phyloP scores from a whole-genome alignment of 1,284 basidiomycete species.

The Ganoderma lingzhi region DNA sequence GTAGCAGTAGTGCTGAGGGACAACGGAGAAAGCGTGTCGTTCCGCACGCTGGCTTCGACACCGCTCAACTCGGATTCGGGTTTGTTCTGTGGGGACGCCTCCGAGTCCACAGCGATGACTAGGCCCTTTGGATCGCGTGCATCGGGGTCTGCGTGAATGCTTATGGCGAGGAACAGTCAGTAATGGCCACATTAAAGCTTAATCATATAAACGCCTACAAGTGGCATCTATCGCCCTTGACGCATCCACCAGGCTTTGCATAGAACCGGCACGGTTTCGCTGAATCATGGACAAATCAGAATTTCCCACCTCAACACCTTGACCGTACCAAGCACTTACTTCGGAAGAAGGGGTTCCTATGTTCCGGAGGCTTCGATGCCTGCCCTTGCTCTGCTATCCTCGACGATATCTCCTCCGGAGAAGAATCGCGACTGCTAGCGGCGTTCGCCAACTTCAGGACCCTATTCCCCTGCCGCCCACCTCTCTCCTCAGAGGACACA shows the following conservation, averaged over 20 bases:
- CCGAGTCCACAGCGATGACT: neutral
- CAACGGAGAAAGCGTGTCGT: slow-evolving; percentile 13
- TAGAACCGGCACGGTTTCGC: slow-evolving; percentile 76
- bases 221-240: slow-evolving; percentile 69
- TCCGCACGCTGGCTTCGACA: slow-evolving; percentile 23
- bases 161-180: neutral
- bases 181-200: neutral
- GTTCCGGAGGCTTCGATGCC: neutral
- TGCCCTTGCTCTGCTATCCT: neutral
- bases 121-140: slow-evolving; percentile 18
- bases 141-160: slow-evolving; percentile 24
- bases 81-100: slow-evolving; percentile 9
- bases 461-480: neutral
- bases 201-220: slow-evolving; percentile 57
- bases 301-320: neutral
- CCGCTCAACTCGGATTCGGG: slow-evolving; percentile 17
- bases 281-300: slow-evolving; percentile 36
- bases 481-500: neutral
- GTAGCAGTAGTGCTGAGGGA: slow-evolving; percentile 23
- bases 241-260: slow-evolving; percentile 55
- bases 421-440: neutral
- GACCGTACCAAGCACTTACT: slow-evolving; percentile 23
- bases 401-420: neutral
- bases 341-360: slow-evolving; percentile 35
- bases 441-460: neutral